These are phyloP conservation scores for Monilinia polystroma DNA, from an alignment of 2,329 filamentous ascomycete species.

Conservation along the genomic window DNA sequence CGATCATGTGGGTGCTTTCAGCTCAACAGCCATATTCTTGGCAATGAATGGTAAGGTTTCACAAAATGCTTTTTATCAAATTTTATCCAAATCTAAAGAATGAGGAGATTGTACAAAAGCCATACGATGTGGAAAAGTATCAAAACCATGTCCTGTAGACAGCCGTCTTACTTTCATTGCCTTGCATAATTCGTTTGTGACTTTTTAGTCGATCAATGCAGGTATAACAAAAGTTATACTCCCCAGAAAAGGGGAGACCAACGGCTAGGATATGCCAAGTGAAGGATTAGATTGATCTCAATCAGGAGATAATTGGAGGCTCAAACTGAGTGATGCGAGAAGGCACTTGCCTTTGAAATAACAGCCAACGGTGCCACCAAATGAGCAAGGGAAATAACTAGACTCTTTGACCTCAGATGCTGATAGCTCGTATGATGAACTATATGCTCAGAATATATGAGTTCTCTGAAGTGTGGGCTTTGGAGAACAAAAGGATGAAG, in stretches of 20 bases:
- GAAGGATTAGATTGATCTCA: conserved; percentile 1
- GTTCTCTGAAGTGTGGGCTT: not conserved
- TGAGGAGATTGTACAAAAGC: conserved; percentile 12
- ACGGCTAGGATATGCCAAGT: conserved; percentile 7
- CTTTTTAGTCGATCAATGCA: conserved; percentile 12
- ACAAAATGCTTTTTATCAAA: conserved; percentile 2
- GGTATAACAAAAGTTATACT: not conserved
- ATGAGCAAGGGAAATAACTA: not conserved
- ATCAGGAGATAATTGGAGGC: not conserved
- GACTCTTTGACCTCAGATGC: not conserved
- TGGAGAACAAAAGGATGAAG: not conserved
- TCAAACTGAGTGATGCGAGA: not conserved
- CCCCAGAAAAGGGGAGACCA: not conserved
- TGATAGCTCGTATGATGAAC: too few species aligned
- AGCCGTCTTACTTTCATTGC: not conserved
- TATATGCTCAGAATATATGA: not conserved
- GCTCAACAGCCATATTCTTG: conserved; percentile 21
- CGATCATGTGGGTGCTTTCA: conserved; percentile 15
- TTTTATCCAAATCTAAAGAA: conserved; percentile 3
- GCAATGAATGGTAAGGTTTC: conserved; percentile 14
- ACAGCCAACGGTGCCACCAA: not conserved
- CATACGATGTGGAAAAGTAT: not conserved
- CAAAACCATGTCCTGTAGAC: not conserved
- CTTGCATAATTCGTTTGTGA: not conserved
- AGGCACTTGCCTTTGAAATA: conserved; percentile 8